These are phyloP conservation scores for Yueomyces sinensis DNA, from an alignment of 805 yeast species.

Conservation along the genomic window DNA sequence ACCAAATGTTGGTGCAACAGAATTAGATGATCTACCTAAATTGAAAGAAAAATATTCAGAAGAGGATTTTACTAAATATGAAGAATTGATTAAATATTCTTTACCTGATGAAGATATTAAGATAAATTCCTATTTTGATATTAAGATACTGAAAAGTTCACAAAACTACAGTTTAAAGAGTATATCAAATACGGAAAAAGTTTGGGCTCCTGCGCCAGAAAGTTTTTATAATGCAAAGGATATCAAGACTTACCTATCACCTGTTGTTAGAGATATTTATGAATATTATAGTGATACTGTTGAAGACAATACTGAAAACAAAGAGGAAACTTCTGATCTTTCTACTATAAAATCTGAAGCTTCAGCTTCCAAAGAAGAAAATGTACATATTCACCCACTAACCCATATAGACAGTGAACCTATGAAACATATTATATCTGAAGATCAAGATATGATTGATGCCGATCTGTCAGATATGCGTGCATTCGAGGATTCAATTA, in stretches of 20 bases:
- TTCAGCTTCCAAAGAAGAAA: background rate
- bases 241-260: slow-evolving; percentile 7
- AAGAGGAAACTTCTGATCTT: background rate
- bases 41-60: slow-evolving; percentile 13
- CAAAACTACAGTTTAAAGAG: background rate
- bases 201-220: slow-evolving; percentile 18
- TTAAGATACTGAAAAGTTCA: slow-evolving; percentile 6
- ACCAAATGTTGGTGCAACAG: slow-evolving; percentile 7
- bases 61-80: slow-evolving; percentile 11
- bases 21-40: slow-evolving; percentile 26
- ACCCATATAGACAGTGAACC: background rate
- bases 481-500: too few relatives aligned
- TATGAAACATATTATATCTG: background rate
- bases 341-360: background rate
- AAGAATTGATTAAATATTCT: slow-evolving; percentile 9
- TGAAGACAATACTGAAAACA: background rate
- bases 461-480: too few relatives aligned
- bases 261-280: slow-evolving; percentile 15
- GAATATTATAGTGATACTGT: slow-evolving; percentile 6
- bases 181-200: background rate
- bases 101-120: slow-evolving; percentile 3
- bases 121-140: slow-evolving; percentile 11
- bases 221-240: slow-evolving; percentile 7
- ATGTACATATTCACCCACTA: background rate
- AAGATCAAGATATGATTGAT: background rate